Evolutionary conservation across 192 early-diverging fungal genomes (phyloP).

Genomic region (Coemansia sp.): DNA sequence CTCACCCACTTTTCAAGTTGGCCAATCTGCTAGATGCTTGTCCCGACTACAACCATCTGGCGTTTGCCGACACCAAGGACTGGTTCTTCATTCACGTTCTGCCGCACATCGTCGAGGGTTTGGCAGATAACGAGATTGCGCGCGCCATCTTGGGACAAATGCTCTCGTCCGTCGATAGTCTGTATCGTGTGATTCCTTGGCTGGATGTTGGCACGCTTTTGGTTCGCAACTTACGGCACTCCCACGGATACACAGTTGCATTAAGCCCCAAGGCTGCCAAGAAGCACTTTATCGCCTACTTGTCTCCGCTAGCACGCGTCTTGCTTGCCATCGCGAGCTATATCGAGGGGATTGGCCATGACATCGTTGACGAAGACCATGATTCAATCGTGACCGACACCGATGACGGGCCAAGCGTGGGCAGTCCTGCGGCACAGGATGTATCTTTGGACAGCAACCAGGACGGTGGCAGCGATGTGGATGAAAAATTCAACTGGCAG

Average conservation of each 20-base stretch:
- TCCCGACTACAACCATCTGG: conserved; percentile 9
- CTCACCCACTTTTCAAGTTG: conserved; percentile 33
- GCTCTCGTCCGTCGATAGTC: conserved; percentile 25
- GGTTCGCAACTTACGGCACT: conserved; percentile 32
- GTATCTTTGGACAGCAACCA: neutral
- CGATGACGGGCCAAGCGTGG: neutral
- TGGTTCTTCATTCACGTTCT: conserved; percentile 44
- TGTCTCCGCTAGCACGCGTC: conserved; percentile 48
- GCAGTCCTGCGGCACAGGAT: neutral
- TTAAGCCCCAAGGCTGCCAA: conserved; percentile 33
- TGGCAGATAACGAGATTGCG: conserved; percentile 17
- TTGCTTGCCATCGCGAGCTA: conserved; percentile 35
- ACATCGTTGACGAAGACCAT: neutral
- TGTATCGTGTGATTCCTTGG: conserved; percentile 42
- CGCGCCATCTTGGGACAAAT: conserved; percentile 26
- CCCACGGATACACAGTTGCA: conserved; percentile 38
- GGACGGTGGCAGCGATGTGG: neutral
- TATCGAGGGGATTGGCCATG: conserved; percentile 14
- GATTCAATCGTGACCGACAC: neutral
- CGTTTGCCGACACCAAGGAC: conserved; percentile 45
- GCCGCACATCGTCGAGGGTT: conserved; percentile 14
- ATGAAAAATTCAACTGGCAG: conserved; percentile 33
- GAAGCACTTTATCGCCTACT: conserved; percentile 35
- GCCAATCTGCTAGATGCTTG: conserved; percentile 14
- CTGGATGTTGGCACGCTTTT: conserved; percentile 38